Evolutionary conservation across 352 stramenopile species (phyloP).

Genomic region (Elongisporangium undulatum): DNA sequence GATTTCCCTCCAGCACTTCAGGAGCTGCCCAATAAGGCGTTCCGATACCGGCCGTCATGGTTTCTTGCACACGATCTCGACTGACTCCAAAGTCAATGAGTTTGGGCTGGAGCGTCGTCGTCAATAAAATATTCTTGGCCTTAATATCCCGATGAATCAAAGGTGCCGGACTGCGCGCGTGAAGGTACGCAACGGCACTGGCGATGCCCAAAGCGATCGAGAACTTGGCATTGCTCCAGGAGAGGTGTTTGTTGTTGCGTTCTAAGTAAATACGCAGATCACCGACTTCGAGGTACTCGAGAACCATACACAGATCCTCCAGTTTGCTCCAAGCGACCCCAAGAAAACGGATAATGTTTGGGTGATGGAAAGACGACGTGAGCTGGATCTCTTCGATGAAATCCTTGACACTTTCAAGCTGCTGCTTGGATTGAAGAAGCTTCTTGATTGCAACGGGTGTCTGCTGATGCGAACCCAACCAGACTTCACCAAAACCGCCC

Average conservation of each 20-base stretch:
- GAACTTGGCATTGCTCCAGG: slow-evolving; percentile 29
- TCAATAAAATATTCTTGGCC: slow-evolving; percentile 75
- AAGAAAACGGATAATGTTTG: slow-evolving; percentile 16
- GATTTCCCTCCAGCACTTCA: slow-evolving; percentile 47
- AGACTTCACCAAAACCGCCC: slow-evolving; percentile 56
- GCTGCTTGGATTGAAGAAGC: slow-evolving; percentile 30
- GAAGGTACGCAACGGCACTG: slow-evolving; percentile 24
- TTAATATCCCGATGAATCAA: slow-evolving; percentile 60
- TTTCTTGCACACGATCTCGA: slow-evolving; percentile 4
- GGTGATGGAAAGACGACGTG: slow-evolving; percentile 4
- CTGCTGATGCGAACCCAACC: slow-evolving; percentile 31
- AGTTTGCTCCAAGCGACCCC: slow-evolving; percentile 18
- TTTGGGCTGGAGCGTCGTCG: slow-evolving; percentile 49
- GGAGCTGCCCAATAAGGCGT: slow-evolving; percentile 82
- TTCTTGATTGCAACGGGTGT: slow-evolving; percentile 42
- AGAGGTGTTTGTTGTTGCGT: slow-evolving; percentile 17
- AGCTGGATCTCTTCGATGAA: slow-evolving; percentile 46
- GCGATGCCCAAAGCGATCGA: slow-evolving; percentile 17
- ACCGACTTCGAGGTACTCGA: slow-evolving; percentile 23
- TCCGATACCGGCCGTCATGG: slow-evolving; percentile 57
- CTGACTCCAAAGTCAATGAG: slow-evolving; percentile 84
- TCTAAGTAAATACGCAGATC: slow-evolving; percentile 17
- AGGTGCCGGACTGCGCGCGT: slow-evolving; percentile 7
- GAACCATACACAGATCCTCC: slow-evolving; percentile 26
- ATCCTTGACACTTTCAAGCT: slow-evolving; percentile 25